These are phyloP conservation scores for Ophiostoma sp. DNA, from an alignment of 2,329 filamentous ascomycete genomes.

Conservation along the genomic window DNA sequence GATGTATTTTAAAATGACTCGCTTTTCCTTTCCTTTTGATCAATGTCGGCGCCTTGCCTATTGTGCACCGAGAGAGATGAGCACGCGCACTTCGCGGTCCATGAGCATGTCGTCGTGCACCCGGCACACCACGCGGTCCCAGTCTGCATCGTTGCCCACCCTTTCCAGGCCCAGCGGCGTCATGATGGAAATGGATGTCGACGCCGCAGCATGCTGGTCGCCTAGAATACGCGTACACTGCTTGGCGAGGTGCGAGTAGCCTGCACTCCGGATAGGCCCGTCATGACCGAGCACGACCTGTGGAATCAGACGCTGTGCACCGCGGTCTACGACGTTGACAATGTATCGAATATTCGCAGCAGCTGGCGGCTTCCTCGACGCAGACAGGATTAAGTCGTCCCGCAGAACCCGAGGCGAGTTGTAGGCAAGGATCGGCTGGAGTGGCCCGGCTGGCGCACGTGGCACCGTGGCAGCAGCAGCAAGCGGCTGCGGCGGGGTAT, in stretches of 20 bases:
- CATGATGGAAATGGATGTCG: conserved; percentile 8
- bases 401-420: conserved; percentile 18
- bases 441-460: neutral
- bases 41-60: neutral
- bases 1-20: neutral
- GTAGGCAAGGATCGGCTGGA: conserved; percentile 13
- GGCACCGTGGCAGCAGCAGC: neutral
- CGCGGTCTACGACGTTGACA: conserved; percentile 18
- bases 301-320: conserved; percentile 13
- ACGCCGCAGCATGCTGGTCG: neutral
- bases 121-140: conserved; percentile 19
- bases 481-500: neutral
- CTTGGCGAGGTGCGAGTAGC: conserved; percentile 18
- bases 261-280: conserved; percentile 10
- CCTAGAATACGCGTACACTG: conserved; percentile 3
- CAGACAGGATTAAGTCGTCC: neutral
- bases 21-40: neutral
- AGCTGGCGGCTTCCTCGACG: neutral
- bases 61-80: conserved; percentile 13
- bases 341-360: conserved; percentile 20
- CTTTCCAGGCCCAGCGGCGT: conserved; percentile 19
- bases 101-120: conserved; percentile 17
- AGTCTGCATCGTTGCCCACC: conserved; percentile 13
- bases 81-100: conserved; percentile 21
- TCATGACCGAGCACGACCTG: conserved; percentile 19